phyloP scores from a whole-genome alignment of 441 rosid species.

The Pelargonium fulgidum region DNA sequence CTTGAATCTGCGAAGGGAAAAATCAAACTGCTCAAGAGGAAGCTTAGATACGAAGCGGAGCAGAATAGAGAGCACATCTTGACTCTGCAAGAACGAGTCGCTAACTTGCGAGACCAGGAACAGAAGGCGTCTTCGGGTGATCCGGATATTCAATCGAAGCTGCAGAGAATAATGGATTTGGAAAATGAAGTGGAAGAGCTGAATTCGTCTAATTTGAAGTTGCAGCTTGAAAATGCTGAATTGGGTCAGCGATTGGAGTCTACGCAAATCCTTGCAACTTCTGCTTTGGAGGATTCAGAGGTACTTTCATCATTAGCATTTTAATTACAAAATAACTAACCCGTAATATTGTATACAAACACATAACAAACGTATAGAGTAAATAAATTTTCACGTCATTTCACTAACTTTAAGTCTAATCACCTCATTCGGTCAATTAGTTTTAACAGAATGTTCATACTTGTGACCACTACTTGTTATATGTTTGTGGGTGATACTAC shows the following conservation, averaged over 20 bases:
- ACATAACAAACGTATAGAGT: too few relatives aligned
- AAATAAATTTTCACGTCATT: too few relatives aligned
- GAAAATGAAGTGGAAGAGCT: conserved; percentile 61
- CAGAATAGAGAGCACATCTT: conserved; percentile 61
- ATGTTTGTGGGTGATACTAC: too few relatives aligned
- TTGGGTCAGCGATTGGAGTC: conserved; percentile 20
- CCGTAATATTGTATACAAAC: too few relatives aligned
- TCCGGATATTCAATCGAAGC: conserved; percentile 28
- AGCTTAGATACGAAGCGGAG: conserved; percentile 56
- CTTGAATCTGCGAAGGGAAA: conserved; percentile 53
- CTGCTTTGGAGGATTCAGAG: background rate
- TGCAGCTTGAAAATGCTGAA: conserved; percentile 61
- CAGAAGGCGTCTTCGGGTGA: conserved; percentile 27
- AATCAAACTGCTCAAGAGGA: conserved; percentile 55
- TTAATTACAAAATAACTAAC: too few relatives aligned
- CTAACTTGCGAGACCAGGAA: conserved; percentile 57
- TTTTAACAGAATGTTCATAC: too few relatives aligned
- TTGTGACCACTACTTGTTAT: too few relatives aligned
- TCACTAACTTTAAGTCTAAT: too few relatives aligned
- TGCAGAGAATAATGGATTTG: conserved; percentile 52
- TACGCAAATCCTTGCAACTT: conserved; percentile 1
- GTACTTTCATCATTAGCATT: background rate
- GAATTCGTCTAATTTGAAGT: conserved; percentile 41
- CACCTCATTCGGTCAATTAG: too few relatives aligned
- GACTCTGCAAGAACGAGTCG: conserved; percentile 53